Conservation (phyloP, 1,139 yeast genomes). For the Geotrichum fermentans region DNA sequence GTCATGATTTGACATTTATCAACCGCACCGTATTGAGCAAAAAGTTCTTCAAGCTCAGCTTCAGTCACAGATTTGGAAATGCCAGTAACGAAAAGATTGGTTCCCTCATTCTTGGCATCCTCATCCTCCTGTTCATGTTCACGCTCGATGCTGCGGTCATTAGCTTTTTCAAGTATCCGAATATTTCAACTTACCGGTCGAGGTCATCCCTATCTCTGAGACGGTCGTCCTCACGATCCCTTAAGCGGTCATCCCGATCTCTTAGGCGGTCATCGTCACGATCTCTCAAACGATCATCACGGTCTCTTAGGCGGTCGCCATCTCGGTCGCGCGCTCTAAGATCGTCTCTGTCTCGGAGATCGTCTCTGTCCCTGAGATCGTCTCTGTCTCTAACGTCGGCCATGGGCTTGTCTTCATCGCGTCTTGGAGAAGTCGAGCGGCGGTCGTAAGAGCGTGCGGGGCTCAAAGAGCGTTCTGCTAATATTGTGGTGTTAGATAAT, state of each 20-base stretch:
- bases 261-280: neutral
- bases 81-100: constrained; percentile 41
- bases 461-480: constrained; percentile 22
- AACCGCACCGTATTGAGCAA: constrained; percentile 36
- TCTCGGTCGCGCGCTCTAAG: neutral
- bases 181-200: neutral
- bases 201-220: neutral
- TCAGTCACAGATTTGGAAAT: constrained; percentile 36
- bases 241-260: neutral
- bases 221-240: neutral
- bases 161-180: neutral
- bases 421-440: constrained; percentile 27
- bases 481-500: neutral
- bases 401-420: constrained; percentile 10
- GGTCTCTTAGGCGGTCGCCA: neutral
- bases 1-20: constrained; percentile 38
- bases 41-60: constrained; percentile 34
- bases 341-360: neutral
- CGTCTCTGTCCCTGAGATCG: neutral
- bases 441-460: constrained; percentile 28
- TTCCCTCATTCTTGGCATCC: constrained; percentile 37
- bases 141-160: neutral
- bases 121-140: constrained; percentile 20
- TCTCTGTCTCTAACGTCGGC: constrained; percentile 14
- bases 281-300: too few species aligned